phyloP scores from a whole-genome alignment of 2,329 filamentous ascomycete genomes.

The Venturia aucupariae region DNA sequence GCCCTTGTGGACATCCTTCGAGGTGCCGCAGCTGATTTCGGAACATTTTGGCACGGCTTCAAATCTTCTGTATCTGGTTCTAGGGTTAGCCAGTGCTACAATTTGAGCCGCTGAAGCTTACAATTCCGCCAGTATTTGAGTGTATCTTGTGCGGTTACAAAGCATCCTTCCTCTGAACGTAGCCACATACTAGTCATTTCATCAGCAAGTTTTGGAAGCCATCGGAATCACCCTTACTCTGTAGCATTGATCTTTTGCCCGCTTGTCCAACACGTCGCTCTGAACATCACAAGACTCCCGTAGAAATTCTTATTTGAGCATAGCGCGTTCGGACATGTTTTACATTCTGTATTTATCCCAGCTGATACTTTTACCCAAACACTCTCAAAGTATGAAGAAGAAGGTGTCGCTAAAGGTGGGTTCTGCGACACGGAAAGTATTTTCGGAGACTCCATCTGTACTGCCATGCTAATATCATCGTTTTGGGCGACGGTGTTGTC shows the following conservation, averaged over 20 bases:
- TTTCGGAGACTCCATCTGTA: neutral
- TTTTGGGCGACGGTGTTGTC: neutral
- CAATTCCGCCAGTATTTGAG: slow-evolving; percentile 7
- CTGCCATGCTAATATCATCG: neutral
- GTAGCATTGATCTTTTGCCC: slow-evolving; percentile 6
- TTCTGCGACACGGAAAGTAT: neutral
- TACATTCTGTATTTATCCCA: slow-evolving; percentile 10
- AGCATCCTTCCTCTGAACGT: neutral
- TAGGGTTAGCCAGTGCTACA: neutral
- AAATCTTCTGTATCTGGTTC: slow-evolving; percentile 3
- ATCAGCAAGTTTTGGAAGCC: neutral
- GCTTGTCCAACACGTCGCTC: slow-evolving; percentile 8
- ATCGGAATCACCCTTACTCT: neutral
- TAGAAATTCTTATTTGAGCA: slow-evolving; percentile 10
- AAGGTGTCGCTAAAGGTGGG: neutral
- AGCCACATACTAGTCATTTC: slow-evolving; percentile 3
- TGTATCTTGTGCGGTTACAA: slow-evolving; percentile 5
- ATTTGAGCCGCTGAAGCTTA: neutral
- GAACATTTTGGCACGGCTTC: neutral
- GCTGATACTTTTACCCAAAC: slow-evolving; percentile 5
- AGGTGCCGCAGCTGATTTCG: neutral
- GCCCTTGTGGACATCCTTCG: neutral
- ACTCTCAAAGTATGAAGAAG: neutral
- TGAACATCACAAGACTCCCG: slow-evolving; percentile 1
- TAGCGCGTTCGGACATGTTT: slow-evolving; percentile 6